These are phyloP conservation scores for Pichiaceae sp. DNA, from an alignment of 1,139 yeast genomes.

Conservation along the genomic window DNA sequence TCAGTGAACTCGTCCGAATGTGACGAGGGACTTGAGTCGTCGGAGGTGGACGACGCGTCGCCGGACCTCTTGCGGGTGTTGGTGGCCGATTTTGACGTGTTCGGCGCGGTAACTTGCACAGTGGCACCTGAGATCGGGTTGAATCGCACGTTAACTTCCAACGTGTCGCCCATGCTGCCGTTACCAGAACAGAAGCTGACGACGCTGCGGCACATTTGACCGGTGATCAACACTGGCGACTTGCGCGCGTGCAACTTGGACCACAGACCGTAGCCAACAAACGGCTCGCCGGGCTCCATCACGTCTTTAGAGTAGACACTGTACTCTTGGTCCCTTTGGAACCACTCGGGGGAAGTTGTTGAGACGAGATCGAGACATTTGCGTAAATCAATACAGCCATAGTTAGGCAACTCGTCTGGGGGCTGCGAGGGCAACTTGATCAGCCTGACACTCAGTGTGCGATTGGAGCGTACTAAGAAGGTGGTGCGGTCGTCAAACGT, in stretches of 20 bases:
- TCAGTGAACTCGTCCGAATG: constrained; percentile 4
- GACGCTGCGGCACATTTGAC: constrained; percentile 64
- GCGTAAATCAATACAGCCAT: constrained; percentile 51
- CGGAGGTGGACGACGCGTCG: background rate
- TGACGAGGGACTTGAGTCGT: constrained; percentile 8
- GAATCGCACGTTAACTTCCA: constrained; percentile 57
- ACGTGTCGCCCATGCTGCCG: constrained; percentile 42
- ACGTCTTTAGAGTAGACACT: constrained; percentile 68
- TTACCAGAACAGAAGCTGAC: constrained; percentile 32
- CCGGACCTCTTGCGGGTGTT: background rate
- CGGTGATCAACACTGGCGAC: constrained; percentile 41
- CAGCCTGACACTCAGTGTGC: constrained; percentile 37
- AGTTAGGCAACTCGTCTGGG: constrained; percentile 26
- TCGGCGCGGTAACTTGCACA: background rate
- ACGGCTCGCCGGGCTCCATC: constrained; percentile 70
- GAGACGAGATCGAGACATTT: constrained; percentile 43
- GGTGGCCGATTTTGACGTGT: background rate
- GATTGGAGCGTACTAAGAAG: constrained; percentile 47
- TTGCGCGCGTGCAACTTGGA: constrained; percentile 32
- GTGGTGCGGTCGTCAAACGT: constrained; percentile 53
- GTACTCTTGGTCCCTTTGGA: constrained; percentile 41
- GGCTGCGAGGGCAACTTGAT: constrained; percentile 31
- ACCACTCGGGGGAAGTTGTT: constrained; percentile 51
- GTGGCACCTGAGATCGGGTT: background rate
- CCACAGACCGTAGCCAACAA: constrained; percentile 62